Percentiles rank a stretch among this genome's conserved stretches.
Evolutionary conservation across 768 basidiomycete genomes (phyloP).

Genomic region (Termitomyces sp.): DNA sequence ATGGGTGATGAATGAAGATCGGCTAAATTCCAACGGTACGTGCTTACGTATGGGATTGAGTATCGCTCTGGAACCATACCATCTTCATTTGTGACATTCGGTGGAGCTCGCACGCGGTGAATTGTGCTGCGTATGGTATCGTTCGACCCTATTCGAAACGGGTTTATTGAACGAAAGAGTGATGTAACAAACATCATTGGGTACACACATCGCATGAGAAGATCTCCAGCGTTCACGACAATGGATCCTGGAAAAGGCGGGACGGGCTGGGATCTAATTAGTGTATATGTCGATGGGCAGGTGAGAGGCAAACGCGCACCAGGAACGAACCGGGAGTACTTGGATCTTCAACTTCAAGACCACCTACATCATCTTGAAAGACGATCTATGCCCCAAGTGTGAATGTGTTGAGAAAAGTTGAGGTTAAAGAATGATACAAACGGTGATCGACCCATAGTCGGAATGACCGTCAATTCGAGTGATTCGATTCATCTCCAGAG

Average conservation of each 20-base stretch:
- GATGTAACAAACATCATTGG: background rate
- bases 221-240: constrained; percentile 51
- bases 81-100: constrained; percentile 15
- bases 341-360: constrained; percentile 60
- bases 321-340: constrained; percentile 39
- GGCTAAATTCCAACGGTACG: background rate
- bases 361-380: constrained; percentile 59
- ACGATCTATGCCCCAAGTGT: constrained; percentile 30
- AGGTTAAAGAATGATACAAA: constrained; percentile 10
- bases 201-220: constrained; percentile 44
- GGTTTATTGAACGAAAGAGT: background rate
- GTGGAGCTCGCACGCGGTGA: constrained; percentile 50
- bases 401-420: background rate
- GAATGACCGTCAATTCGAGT: constrained; percentile 47
- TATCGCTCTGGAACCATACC: constrained; percentile 49
- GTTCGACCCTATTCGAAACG: constrained; percentile 35
- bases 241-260: constrained; percentile 43
- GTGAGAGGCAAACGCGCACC: constrained; percentile 20
- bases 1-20: background rate
- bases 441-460: constrained; percentile 57
- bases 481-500: constrained; percentile 33
- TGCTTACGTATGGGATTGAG: constrained; percentile 59
- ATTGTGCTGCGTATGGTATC: constrained; percentile 47
- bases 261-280: constrained; percentile 26
- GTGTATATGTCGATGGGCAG: background rate